Evolutionary conservation across 306 rosid species (phyloP).

Genomic region (Malus domestica): DNA sequence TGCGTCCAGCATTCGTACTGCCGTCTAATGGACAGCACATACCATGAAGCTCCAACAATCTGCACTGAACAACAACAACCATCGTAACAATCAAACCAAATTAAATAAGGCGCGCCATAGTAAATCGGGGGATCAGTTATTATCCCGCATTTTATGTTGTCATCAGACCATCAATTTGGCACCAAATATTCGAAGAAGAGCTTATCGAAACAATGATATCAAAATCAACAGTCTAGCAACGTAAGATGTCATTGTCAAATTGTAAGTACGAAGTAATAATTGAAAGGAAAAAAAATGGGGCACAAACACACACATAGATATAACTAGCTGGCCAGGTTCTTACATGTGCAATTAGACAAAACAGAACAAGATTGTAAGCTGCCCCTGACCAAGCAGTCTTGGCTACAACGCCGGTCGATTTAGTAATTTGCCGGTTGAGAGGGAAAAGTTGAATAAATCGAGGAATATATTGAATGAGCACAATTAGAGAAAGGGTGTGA

Average conservation of each 20-base stretch:
- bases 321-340: neutral
- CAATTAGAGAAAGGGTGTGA: conserved; percentile 72
- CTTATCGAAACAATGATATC: neutral
- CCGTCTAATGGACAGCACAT: conserved; percentile 66
- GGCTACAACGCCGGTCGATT: conserved; percentile 68
- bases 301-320: neutral
- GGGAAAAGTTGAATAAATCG: conserved; percentile 69
- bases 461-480: conserved; percentile 72
- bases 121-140: neutral
- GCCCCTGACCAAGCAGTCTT: conserved; percentile 83
- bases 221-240: neutral
- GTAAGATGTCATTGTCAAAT: neutral
- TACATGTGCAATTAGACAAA: conserved; percentile 74
- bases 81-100: neutral
- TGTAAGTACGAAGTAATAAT: neutral
- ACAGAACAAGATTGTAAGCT: conserved; percentile 67
- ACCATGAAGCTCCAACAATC: conserved; percentile 82
- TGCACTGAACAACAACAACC: conserved; percentile 39
- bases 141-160: neutral
- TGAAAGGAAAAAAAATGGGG: neutral
- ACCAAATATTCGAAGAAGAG: neutral
- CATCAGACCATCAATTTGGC: neutral
- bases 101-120: neutral
- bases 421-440: conserved; percentile 53
- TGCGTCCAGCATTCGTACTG: conserved; percentile 69